phyloP scores from a whole-genome alignment of 1,284 basidiomycete genomes.

The Pyrrhoderma noxium region DNA sequence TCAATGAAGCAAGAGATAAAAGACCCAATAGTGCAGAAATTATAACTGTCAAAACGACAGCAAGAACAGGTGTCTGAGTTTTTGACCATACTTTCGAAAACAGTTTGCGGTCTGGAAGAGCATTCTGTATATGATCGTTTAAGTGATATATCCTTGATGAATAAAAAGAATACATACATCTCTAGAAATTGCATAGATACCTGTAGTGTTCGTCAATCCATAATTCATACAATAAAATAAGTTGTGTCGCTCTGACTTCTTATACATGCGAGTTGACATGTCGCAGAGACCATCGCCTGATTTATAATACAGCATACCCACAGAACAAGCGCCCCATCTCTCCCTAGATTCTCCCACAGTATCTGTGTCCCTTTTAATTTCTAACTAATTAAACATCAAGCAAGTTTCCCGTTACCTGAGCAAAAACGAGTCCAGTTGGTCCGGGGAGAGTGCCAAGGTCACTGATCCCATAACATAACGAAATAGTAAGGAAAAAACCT shows the following conservation, averaged over 20 bases:
- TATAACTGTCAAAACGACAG: constrained; percentile 21
- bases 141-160: background rate
- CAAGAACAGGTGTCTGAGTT: constrained; percentile 22
- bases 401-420: constrained; percentile 14
- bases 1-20: constrained; percentile 21
- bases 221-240: background rate
- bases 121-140: constrained; percentile 15
- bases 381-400: background rate
- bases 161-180: constrained; percentile 16
- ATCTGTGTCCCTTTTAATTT: constrained; percentile 14
- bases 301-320: constrained; percentile 22
- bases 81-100: constrained; percentile 19
- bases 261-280: constrained; percentile 21
- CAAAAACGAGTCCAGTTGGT: constrained; percentile 20
- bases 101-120: constrained; percentile 19
- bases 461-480: constrained; percentile 21
- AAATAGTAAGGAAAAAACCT: constrained; percentile 21
- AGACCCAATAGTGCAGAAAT: constrained; percentile 23
- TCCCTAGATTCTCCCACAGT: constrained; percentile 22
- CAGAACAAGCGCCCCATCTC: constrained; percentile 18
- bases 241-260: constrained; percentile 13
- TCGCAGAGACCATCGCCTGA: constrained; percentile 20
- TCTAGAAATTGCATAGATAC: constrained; percentile 21
- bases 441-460: constrained; percentile 20
- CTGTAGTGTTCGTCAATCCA: background rate